Percentiles rank a stretch among this genome's conserved stretches.
phyloP scores from a whole-genome alignment of 2,329 filamentous ascomycete genomes.

The Didymella exigua region DNA sequence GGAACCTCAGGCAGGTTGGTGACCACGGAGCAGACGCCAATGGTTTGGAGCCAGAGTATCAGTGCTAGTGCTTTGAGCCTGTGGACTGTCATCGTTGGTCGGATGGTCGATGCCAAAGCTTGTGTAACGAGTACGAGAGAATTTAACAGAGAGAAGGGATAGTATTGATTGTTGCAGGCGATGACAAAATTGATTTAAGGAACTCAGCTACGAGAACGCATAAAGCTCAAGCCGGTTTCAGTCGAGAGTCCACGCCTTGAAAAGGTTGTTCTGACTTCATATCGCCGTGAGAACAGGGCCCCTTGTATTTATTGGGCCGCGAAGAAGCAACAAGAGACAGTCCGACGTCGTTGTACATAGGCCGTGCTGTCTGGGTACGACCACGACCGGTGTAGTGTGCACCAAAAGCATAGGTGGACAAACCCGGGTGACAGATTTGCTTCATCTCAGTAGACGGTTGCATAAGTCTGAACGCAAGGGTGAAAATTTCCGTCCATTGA shows the following conservation, averaged over 20 bases:
- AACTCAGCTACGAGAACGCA: background rate
- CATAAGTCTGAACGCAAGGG: background rate
- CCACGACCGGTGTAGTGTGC: conserved; percentile 1
- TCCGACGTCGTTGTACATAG: background rate
- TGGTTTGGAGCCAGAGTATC: conserved; percentile 4
- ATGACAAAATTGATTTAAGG: background rate
- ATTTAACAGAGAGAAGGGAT: background rate
- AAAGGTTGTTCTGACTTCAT: background rate
- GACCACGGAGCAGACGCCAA: conserved; percentile 7
- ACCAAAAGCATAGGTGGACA: background rate
- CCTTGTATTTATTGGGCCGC: background rate
- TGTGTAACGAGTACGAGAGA: background rate
- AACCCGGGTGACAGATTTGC: conserved; percentile 5
- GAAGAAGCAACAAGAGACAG: background rate
- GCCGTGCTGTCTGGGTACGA: background rate
- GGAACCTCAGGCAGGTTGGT: conserved; percentile 36
- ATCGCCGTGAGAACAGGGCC: background rate
- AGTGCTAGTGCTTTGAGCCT: background rate
- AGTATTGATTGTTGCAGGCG: background rate
- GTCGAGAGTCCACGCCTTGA: too few species aligned
- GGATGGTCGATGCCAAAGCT: background rate
- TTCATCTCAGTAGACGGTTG: background rate
- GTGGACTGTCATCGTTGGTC: background rate
- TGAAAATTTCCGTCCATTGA: background rate
- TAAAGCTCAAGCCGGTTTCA: too few species aligned